phyloP scores from a whole-genome alignment of 164 flowering plant species.

The Stephania cephalantha region DNA sequence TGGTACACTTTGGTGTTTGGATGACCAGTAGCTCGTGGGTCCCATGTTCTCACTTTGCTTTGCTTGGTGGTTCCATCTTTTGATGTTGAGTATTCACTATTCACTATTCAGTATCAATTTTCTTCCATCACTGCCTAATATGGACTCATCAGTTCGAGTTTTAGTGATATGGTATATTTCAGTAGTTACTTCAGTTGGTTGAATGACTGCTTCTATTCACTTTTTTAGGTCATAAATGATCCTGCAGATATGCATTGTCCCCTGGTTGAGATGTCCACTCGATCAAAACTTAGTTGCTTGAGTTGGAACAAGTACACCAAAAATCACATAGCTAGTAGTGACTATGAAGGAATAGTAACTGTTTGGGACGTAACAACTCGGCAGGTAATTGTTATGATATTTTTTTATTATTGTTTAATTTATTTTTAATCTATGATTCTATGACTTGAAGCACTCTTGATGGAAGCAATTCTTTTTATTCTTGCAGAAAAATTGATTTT shows the following conservation, averaged over 20 bases:
- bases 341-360: conserved; percentile 94
- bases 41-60: not conserved
- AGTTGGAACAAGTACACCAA: conserved; percentile 90
- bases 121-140: not conserved
- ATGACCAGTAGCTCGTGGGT: not conserved
- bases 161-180: not conserved
- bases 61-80: not conserved
- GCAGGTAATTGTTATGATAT: conserved; percentile 44
- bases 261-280: conserved; percentile 84
- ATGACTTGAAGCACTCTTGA: not conserved
- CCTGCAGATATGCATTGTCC: conserved; percentile 81
- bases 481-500: not conserved
- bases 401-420: not conserved
- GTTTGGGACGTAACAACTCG: conserved; percentile 94
- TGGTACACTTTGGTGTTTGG: not conserved
- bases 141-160: not conserved
- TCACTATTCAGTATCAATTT: not conserved
- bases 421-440: not conserved
- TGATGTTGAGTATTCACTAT: not conserved
- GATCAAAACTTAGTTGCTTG: conserved; percentile 93
- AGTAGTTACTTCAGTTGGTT: not conserved
- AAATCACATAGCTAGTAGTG: conserved; percentile 86
- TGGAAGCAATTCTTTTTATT: not conserved
- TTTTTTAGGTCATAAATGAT: conserved; percentile 81
- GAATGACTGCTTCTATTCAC: conserved; percentile 4